A percentile compares a stretch with the other conserved stretches of the same genome.
phyloP scores from a whole-genome alignment of 768 basidiomycete genomes.

The Podaxis pistillaris region DNA sequence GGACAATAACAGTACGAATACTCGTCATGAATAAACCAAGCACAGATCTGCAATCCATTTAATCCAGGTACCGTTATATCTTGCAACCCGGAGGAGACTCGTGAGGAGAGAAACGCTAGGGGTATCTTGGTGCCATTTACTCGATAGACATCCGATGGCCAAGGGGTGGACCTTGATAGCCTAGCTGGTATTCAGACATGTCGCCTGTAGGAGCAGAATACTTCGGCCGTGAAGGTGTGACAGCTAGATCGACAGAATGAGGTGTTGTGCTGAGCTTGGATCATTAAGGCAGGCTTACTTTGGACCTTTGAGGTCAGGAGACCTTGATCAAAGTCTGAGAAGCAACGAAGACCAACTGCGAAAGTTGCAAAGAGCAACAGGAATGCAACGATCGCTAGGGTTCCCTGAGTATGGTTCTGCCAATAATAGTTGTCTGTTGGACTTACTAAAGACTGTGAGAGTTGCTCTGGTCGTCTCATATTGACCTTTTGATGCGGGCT shows the following conservation, averaged over 20 bases:
- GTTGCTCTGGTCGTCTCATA: conserved; percentile 79
- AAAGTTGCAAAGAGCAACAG: conserved; percentile 74
- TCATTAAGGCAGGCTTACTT: conserved; percentile 50
- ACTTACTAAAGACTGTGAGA: conserved; percentile 75
- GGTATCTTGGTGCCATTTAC: conserved; percentile 26
- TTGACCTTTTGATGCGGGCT: conserved; percentile 47
- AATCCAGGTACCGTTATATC: background rate
- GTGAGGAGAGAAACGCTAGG: background rate
- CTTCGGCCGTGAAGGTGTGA: conserved; percentile 41
- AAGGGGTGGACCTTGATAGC: conserved; percentile 54
- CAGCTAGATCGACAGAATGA: conserved; percentile 34
- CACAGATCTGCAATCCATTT: background rate
- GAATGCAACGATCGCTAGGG: conserved; percentile 71
- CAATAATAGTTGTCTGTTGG: background rate
- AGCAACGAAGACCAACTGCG: conserved; percentile 73
- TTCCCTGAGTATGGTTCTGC: background rate
- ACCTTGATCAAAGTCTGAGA: conserved; percentile 82
- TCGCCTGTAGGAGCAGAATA: conserved; percentile 40
- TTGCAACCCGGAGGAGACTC: background rate
- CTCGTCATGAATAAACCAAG: background rate
- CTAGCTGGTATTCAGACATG: conserved; percentile 45
- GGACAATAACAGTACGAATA: background rate
- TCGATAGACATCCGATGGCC: conserved; percentile 77
- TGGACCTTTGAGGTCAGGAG: conserved; percentile 68
- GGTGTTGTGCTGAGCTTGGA: conserved; percentile 22